Evolutionary conservation across 345 rosid genomes (phyloP), one percentile per base, ranked within the genome.

Genomic region (Populus nigra): DNA sequence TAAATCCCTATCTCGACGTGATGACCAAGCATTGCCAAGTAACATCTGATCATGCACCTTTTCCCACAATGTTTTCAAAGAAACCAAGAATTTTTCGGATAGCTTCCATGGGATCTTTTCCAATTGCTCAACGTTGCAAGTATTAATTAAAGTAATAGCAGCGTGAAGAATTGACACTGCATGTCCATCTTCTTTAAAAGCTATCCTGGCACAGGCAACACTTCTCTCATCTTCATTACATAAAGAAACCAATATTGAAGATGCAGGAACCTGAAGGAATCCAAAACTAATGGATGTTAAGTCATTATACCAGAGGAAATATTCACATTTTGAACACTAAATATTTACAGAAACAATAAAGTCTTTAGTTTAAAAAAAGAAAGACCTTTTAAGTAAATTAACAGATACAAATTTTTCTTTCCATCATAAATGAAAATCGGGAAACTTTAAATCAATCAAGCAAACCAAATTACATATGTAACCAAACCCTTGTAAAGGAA

Each of bases 231-330:
- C 86, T 74, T 47, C 76, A 17, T 71, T 33, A 71, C 68, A 79
- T 69, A 86, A 76, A 61, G 73, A 77, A 43, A 81, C 78, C 18
- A 39, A 22, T 38, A 49, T 38, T 57, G 82, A 78, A 65, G 85
- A 86, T 25, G 53, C 62, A 57, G 68, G 69, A 80, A 83, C 87
- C 89, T 90, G 85, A 83, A 77, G 85, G 76, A 83, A 82, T 68
- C 49, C 69, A 85, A 79, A 62, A 59, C 91, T 88, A 82, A 78
- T 61, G 76, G 67, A 75, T 43, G 69, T 76, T 82, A 73, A 77
- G 83, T 80, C 74, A 71, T 59, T 33, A n/a, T 27, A 78, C 41
- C 65, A 6, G 33, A 38, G 63, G 13, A 38, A 20, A 70, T 13
- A 62, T 33, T 47, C 45, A 61, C 20, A 36, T 72, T 68, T 76